Evolutionary conservation across 139 green algal species (phyloP), one percentile per base, ranked within the genome.

Genomic region (Chlorella sorokiniana): DNA sequence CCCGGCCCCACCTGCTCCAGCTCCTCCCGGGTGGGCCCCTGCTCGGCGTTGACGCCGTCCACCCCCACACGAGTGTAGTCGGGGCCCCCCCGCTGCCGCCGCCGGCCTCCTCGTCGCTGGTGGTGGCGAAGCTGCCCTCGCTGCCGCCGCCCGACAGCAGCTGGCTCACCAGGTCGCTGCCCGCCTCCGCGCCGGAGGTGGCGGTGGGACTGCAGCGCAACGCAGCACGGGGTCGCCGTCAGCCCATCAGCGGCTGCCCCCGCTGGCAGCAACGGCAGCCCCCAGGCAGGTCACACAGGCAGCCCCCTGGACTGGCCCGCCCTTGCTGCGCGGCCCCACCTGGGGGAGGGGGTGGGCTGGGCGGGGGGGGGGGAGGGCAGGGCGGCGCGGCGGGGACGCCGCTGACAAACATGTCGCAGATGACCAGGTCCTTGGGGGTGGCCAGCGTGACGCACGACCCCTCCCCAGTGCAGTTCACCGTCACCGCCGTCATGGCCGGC

Each of bases 391-490:
- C 56, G 56, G 56, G 56, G 16, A 10, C 16, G 6, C 56, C 56
- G 6, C 6, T 29, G 25, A 79, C 38, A 29, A 56, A 79, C 35
- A 79, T 79, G 54, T 79, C 73, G 37, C 73, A 79, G 37, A 79
- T 29, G 11, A 64, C 62, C 9, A 79, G 37, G 54, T 79, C 62
- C 31, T 48, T 35, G 22, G 73, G 54, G 18, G 35, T 63, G 44
- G 73, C 73, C 52, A 79, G 73, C 3, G 73, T 79, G 37, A 79
- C 73, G 31, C 69, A 79, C 54, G 40, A 56, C 35, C 73, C 73
- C 27, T 31, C 25, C 4, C 54, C 73, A 0, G 59, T 22, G 52
- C 73, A 79, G 48, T 56, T 42, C 0, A 69, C 37, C 7, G 59
- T 52, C 52, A 79, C 54, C 9, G 52, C 54, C 35, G 35, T 23